Evolutionary conservation across 1,284 basidiomycete species (phyloP).

Genomic region (Ceratobasidium sp.): DNA sequence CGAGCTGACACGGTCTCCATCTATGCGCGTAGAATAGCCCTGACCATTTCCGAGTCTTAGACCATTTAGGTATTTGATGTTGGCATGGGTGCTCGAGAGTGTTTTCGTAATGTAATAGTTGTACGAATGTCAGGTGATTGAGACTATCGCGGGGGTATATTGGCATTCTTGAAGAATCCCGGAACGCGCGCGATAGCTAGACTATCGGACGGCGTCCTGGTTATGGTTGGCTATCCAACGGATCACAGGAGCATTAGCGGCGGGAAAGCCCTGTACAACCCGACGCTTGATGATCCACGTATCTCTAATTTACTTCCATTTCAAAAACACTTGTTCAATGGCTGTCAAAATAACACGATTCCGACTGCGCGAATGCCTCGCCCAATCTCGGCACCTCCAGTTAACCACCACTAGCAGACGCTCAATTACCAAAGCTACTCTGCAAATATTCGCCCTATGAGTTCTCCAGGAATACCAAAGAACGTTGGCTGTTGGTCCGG

Average conservation of each 20-base stretch:
- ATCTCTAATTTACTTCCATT: neutral
- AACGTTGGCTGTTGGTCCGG: constrained; percentile 20
- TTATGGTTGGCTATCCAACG: neutral
- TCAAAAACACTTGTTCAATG: neutral
- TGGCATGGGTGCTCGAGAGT: neutral
- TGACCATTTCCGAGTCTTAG: neutral
- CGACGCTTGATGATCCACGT: neutral
- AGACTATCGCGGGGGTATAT: neutral
- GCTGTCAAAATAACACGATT: neutral
- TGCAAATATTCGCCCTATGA: neutral
- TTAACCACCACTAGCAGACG: neutral
- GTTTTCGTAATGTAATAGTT: neutral
- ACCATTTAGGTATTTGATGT: neutral
- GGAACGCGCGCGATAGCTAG: neutral
- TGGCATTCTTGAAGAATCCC: neutral
- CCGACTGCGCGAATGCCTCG: neutral
- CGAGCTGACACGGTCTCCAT: constrained; percentile 12
- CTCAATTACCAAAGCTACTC: too few species aligned
- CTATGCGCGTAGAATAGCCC: neutral
- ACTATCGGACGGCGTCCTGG: neutral
- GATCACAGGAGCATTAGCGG: neutral
- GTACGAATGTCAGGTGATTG: neutral
- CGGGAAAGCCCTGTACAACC: neutral
- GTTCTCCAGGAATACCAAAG: neutral
- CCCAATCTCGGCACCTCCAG: neutral